Conservation (phyloP, 495 filamentous ascomycete species). For the Penicillium antarcticum region DNA sequence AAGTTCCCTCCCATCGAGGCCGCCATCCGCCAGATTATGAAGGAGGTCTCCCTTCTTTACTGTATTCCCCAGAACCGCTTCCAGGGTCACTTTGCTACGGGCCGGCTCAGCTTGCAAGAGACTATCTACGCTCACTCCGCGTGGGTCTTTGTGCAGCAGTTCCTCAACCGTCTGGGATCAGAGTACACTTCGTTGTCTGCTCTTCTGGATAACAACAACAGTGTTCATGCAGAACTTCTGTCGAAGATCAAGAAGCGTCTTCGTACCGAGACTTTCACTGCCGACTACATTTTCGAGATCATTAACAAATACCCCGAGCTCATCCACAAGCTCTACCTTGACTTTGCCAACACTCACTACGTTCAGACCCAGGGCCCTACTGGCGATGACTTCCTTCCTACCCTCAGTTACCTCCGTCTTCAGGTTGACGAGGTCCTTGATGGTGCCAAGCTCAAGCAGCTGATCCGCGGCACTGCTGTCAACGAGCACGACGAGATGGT, state of each 20-base stretch:
- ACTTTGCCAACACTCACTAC: constrained; percentile 89
- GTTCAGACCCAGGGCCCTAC: constrained; percentile 69
- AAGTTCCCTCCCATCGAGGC: constrained; percentile 79
- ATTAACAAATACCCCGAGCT: constrained; percentile 88
- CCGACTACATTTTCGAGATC: constrained; percentile 96
- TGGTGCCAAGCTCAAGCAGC: constrained; percentile 70
- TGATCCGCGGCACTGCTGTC: constrained; percentile 74
- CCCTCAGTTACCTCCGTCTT: constrained; percentile 71
- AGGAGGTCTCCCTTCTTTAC: constrained; percentile 94
- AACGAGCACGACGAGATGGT: constrained; percentile 99
- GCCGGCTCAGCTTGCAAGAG: constrained; percentile 88
- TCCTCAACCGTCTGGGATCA: constrained; percentile 88
- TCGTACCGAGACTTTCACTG: constrained; percentile 93
- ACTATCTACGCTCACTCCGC: constrained; percentile 96
- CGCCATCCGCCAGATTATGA: constrained; percentile 98
- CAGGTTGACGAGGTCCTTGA: constrained; percentile 74
- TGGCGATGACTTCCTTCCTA: constrained; percentile 76
- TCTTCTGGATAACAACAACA: constrained; percentile 77
- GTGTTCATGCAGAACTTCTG: constrained; percentile 81
- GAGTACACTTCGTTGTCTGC: constrained; percentile 86
- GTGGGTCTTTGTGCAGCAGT: constrained; percentile 96
- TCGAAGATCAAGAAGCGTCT: constrained; percentile 95
- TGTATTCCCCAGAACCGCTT: constrained; percentile 97
- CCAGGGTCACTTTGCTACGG: constrained; percentile 83
- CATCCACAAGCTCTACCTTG: constrained; percentile 82